Evolutionary conservation across 2,329 filamentous ascomycete species (phyloP), one percentile per base, ranked within the genome.

Genomic region (Corynespora cassiicola): DNA sequence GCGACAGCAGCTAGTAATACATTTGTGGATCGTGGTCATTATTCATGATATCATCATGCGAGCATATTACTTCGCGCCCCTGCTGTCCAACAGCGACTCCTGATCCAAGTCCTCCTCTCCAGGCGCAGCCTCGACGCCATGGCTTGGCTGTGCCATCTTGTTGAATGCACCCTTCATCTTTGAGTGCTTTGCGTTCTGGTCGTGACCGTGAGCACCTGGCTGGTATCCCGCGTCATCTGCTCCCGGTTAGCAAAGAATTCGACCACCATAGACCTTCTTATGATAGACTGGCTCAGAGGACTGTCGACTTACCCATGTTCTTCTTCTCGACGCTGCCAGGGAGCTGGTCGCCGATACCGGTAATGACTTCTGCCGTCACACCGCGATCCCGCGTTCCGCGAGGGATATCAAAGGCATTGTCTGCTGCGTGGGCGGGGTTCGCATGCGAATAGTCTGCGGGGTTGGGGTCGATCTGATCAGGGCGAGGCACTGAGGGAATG

Each of bases 331-430:
- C 40, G 15, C 40, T 52, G 3, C 50, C 47, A 4, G 52, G 52
- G 23, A 69, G 20, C 39, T 64, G 54, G 25, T 68, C 61, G 6
- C 64, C 66, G 7, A 45, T 63, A 11, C 58, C 69, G 4, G 63
- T 67, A 11, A 65, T 45, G 14, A 70, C 57, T 19, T 68, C 67
- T 4, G 51, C 63, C 2, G 65, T 68, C 3, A 52, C 47, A 8
- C 64, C 65, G 3, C 51, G 55, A 42, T 70, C 67, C 23, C 47
- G 50, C 26, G 50, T 37, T 7, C 51, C 46, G 23, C 64, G 56
- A 4, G 77, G 71, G 40, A 79, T 70, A 30, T 78, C 74, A 20
- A 66, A 72, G 6, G 66, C 55, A 42, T 80, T 79, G 42, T 75
- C 72, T 6, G 72, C 75, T 0, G 74, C 75, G 12, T 65, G 61